These are phyloP conservation scores for Cyanidiococcus yangmingshanensis DNA, from an alignment of 23 red algal species.

Conservation along the genomic window DNA sequence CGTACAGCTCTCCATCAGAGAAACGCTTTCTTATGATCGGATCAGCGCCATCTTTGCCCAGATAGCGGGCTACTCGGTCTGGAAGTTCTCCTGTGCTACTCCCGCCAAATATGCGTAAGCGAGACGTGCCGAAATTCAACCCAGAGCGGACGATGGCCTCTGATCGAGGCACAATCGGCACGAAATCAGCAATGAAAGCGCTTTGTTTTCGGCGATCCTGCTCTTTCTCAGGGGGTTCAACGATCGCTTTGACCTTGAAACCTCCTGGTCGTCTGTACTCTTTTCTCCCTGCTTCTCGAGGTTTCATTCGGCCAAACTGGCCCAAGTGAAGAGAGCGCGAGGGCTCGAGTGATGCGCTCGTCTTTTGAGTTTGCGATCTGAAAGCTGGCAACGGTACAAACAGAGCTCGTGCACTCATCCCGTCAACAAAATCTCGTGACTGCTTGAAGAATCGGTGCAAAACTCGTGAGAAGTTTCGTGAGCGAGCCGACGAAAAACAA, in stretches of 20 bases:
- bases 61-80: conserved; percentile 27
- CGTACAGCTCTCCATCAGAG: conserved; percentile 40
- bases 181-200: background rate
- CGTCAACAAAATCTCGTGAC: too few relatives aligned
- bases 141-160: background rate
- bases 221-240: background rate
- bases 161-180: background rate
- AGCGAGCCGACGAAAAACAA: too few relatives aligned
- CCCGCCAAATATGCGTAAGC: conserved; percentile 30
- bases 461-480: too few relatives aligned
- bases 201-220: background rate
- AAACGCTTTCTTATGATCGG: conserved; percentile 23
- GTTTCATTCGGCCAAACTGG: too few relatives aligned
- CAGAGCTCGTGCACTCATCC: too few relatives aligned
- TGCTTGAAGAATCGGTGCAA: too few relatives aligned
- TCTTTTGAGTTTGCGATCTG: too few relatives aligned
- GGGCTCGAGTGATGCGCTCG: too few relatives aligned
- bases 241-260: background rate
- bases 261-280: too few relatives aligned
- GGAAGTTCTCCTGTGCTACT: conserved; percentile 25
- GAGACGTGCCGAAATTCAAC: conserved; percentile 24
- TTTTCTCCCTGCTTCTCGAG: too few relatives aligned
- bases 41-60: conserved; percentile 19
- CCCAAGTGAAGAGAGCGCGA: too few relatives aligned
- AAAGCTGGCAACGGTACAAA: too few relatives aligned